A percentile compares a stretch with the other conserved stretches of the same genome.
Conservation (phyloP, 2,329 filamentous ascomycete genomes). For the Cryphonectria radicalis region DNA sequence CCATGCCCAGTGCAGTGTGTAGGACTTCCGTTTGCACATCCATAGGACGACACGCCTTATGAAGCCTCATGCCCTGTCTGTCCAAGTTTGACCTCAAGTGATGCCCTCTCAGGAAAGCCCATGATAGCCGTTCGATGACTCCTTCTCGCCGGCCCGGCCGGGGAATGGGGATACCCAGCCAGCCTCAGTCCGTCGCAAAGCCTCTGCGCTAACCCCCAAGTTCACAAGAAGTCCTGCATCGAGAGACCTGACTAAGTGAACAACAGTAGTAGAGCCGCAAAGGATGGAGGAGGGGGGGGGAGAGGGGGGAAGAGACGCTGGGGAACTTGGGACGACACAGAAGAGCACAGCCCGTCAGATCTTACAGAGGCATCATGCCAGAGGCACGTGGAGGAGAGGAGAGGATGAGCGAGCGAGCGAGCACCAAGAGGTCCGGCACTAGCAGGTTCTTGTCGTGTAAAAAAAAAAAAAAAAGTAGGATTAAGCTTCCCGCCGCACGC, state of each 20-base stretch:
- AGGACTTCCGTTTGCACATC: not conserved
- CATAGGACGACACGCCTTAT: not conserved
- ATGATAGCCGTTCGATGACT: not conserved
- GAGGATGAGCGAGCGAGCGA: not conserved
- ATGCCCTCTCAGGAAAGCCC: not conserved
- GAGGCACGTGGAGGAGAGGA: not conserved
- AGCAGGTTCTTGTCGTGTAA: not conserved
- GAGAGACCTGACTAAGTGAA: not conserved
- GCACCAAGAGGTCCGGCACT: not conserved
- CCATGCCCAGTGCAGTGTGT: not conserved
- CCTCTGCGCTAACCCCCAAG: not conserved
- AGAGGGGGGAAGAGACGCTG: not conserved
- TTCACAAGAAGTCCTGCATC: not conserved
- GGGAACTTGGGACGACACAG: not conserved
- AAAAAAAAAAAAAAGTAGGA: not conserved
- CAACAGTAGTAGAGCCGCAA: not conserved
- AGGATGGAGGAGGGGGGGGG: not conserved
- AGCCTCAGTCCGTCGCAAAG: not conserved
- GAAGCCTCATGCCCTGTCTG: not conserved
- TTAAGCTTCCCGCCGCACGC: not conserved
- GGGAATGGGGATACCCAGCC: not conserved
- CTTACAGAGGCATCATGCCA: not conserved
- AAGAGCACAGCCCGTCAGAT: conserved; percentile 3
- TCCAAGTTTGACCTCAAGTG: not conserved
- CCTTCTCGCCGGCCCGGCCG: not conserved